Evolutionary conservation across 2,329 filamentous ascomycete genomes (phyloP), one percentile per base, ranked within the genome.

Genomic region (Ascochyta lentis): DNA sequence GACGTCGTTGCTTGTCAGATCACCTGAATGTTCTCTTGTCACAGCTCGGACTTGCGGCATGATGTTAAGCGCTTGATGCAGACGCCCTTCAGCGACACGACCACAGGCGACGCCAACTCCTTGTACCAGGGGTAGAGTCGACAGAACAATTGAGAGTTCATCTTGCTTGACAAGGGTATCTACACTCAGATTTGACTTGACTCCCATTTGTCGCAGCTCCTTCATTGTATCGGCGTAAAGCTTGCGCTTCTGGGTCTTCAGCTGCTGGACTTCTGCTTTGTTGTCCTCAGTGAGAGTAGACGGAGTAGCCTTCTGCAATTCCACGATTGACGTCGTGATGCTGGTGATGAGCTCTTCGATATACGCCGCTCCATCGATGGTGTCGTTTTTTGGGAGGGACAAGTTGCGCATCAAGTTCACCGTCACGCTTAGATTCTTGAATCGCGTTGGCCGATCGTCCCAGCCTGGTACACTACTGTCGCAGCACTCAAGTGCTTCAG

Each of bases 221-320:
- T 91, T 93, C 60, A 99, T 79, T 0, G 90, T 93, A 65, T 98
- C 94, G 0, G 92, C 90, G 66, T 96, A 95, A 13, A 98, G 83
- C 65, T 92, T 93, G 39, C 92, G 87, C 78, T 99, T 99, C 66
- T 91, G 86, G 3, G 86, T 87, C 80, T 97, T 98, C 64, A 98
- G 85, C 73, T 97, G 91, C 75, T 96, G 93, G 58, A 97, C 86
- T 15, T 84, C 75, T 10, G 88, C 84, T 71, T 93, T 94, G 74
- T 95, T 97, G 39, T 96, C 93, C 24, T 96, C 91, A 0, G 85
- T 96, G 41, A 96, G 78, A n/a, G 83, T 82, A 0, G 84, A 80
- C 0, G 95, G 95, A 0, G 95, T 99, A 61, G 92, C 89, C 56
- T 92, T 91, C 61, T 89, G 89, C 56, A 98, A 84, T 57, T 92